Base-by-base conservation (phyloP, 2,329 filamentous ascomycete genomes). In the Pleomassaria siparia region DNA sequence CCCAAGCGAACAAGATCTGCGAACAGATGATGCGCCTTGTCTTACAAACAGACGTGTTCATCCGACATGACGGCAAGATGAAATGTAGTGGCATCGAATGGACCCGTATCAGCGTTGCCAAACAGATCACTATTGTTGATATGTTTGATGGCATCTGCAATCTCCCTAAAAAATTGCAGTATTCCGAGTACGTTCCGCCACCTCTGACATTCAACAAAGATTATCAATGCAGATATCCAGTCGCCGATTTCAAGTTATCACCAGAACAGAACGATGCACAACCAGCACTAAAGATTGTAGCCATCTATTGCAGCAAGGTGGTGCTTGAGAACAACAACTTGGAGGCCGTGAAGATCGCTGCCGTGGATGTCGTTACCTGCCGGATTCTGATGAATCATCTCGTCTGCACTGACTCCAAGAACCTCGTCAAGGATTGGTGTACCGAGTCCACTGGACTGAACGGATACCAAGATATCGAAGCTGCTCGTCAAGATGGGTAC, bases 271-370 rank as follows among this genome's bases (percentile, higher is more conserved):
- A 52, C 15, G 12, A 29, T 3, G 16, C 33, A 2, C 57, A 54
- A 15, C 52, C 55, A 22, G 52, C 53, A 22, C 44, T 62, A 9
- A 43, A 39, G 21, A 55, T 59, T n/a, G 46, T 71, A 35, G 58
- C 50, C 7, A 13, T 71, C 2, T 49, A 56, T 13, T 67, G 64
- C 45, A 62, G 58, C 48, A 70, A 63, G 43, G 47, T 70, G 15
- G n/a, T 55, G 0, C 52, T 69, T 12, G 43, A 32, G 12, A 44
- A 60, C 25, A 55, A 55, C 2, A 26, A 42, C 8, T 47, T 62
- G 6, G 66, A 69, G 21, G 52, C 62, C 1, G 61, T 69, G 35
- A 67, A 69, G 48, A 51, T 71, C 20, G 64, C 66, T 6, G 64
- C 61, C 0, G 42, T 71, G 7, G 67, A 71, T 40, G 47, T 69